Evolutionary conservation across 2,329 filamentous ascomycete species (phyloP), one percentile per base, ranked within the genome.

Genomic region (Fusarium beomiforme): DNA sequence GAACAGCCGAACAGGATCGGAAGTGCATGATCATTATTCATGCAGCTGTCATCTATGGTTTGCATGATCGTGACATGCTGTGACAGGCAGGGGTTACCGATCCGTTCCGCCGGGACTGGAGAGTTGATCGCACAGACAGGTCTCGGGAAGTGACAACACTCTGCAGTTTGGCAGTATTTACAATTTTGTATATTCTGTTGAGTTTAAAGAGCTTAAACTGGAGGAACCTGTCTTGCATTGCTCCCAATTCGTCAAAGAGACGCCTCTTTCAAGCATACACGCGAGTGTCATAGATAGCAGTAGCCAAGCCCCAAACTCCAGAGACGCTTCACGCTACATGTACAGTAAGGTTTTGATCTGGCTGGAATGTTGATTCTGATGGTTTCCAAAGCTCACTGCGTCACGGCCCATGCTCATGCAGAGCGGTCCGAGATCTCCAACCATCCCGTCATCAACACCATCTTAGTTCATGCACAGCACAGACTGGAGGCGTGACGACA

Each of bases 1-100:
- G 23, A 13, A 19, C 37, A 39, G n/a, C 64, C 64, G 43, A 67
- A 50, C 16, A 54, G 16, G 10, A 41, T 70, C 63, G 68, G 46
- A 8, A 31, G 21, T 39, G 24, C 26, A 31, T 21, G 43, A 24
- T 8, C 31, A 55, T 54, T 51, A 43, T 43, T 64, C 51, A 37
- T 43, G 44, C 26, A 69, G 43, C 21, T 71, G 36, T 41, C 47
- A 59, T 33, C 9, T 26, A n/a, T 23, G 8, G 17, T 29, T 37
- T 56, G 44, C 56, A 62, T 31, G 31, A 44, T 57, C 19, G 34
- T 71, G 67, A 60, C 37, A 64, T 44, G 4, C 53, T 19, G 26
- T 70, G 67, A 47, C 41, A 64, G 49, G 31, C 39, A 42, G n/a
- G 47, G 51, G 39, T 71, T 5, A 47, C 31, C 47, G 59, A 37